A percentile compares a stretch with the other conserved stretches of the same genome.
Evolutionary conservation across 768 basidiomycete species (phyloP).

Genomic region (Russula virescens): DNA sequence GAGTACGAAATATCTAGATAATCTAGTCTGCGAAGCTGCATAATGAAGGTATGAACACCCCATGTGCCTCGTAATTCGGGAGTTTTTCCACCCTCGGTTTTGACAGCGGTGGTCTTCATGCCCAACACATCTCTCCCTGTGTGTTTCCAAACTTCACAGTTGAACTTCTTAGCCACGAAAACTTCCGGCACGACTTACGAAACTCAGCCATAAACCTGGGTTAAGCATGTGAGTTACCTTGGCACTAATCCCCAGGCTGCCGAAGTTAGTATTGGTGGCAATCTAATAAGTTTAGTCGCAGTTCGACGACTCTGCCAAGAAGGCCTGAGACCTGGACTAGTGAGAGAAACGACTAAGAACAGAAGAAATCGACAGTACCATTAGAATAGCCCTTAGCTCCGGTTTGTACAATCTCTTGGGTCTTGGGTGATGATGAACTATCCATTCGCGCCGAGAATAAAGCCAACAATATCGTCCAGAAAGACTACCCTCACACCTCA

Average conservation of each 20-base stretch:
- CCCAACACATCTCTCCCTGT: constrained; percentile 84
- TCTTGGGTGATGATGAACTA: constrained; percentile 32
- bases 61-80: too few relatives aligned
- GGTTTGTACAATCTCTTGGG: constrained; percentile 35
- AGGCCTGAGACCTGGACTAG: constrained; percentile 33
- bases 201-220: not conserved
- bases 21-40: not conserved
- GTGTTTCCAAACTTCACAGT: constrained; percentile 84
- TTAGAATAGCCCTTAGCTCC: constrained; percentile 80
- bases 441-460: not conserved
- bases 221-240: constrained; percentile 28
- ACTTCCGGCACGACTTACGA: constrained; percentile 52
- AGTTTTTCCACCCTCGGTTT: constrained; percentile 76
- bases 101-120: constrained; percentile 70
- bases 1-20: not conserved
- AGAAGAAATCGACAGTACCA: constrained; percentile 27
- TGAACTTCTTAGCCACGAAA: constrained; percentile 73
- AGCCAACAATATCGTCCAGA: not conserved
- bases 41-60: too few relatives aligned
- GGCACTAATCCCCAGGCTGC: constrained; percentile 51
- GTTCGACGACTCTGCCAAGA: too few relatives aligned
- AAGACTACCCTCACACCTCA: constrained; percentile 38
- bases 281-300: constrained; percentile 74
- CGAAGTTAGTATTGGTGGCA: constrained; percentile 88
- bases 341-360: constrained; percentile 34